Conservation (phyloP, 768 basidiomycete species). For the Hypholoma sublateritium region DNA sequence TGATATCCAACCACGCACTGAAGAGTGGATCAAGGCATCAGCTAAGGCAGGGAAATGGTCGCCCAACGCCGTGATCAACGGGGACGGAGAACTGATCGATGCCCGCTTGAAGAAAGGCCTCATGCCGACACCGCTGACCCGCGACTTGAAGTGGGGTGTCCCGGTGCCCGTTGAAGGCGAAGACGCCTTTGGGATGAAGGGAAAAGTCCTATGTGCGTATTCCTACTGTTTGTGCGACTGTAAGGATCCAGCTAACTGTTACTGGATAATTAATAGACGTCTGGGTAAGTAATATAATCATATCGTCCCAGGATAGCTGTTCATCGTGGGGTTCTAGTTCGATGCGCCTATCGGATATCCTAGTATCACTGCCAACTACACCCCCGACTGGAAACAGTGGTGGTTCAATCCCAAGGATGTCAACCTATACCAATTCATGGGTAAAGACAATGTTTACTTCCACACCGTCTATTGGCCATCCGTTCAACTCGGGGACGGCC, state of each 20-base stretch:
- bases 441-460: constrained; percentile 99
- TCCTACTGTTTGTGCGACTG: neutral
- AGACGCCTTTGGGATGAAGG: constrained; percentile 82
- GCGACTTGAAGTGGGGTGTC: constrained; percentile 96
- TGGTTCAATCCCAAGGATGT: constrained; percentile 94
- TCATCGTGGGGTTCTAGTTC: constrained; percentile 55
- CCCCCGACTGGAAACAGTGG: constrained; percentile 94
- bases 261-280: constrained; percentile 58
- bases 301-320: neutral
- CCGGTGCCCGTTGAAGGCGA: constrained; percentile 81
- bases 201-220: constrained; percentile 91
- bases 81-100: constrained; percentile 86
- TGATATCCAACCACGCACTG: constrained; percentile 74
- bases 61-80: constrained; percentile 86
- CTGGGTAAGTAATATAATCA: constrained; percentile 64
- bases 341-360: constrained; percentile 97
- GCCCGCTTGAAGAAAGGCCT: constrained; percentile 84
- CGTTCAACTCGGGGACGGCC: constrained; percentile 84
- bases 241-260: neutral
- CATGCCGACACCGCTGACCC: constrained; percentile 85
- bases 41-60: constrained; percentile 89
- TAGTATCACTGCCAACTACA: constrained; percentile 96
- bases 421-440: constrained; percentile 97
- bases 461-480: constrained; percentile 96
- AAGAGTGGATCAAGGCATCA: constrained; percentile 84